A percentile compares a stretch with the other conserved stretches of the same genome.
Evolutionary conservation across 495 filamentous ascomycete genomes (phyloP).

Genomic region (Xylaria nigripes): DNA sequence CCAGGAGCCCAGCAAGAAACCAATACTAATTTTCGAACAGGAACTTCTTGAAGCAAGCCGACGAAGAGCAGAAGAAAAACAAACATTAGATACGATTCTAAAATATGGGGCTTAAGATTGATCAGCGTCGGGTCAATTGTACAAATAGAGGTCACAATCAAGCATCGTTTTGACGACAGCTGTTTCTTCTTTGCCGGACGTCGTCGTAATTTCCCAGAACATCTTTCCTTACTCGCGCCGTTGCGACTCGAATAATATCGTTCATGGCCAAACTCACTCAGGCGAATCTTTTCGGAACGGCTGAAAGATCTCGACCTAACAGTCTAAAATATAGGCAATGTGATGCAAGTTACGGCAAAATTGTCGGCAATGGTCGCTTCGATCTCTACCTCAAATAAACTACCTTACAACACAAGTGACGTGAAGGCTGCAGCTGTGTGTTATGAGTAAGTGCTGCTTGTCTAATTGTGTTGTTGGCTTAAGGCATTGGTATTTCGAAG

Average conservation of each 20-base stretch:
- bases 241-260: conserved; percentile 21
- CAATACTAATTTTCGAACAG: conserved; percentile 39
- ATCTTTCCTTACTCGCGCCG: conserved; percentile 19
- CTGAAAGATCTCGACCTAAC: conserved; percentile 22
- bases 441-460: conserved; percentile 4
- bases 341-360: conserved; percentile 14
- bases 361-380: conserved; percentile 23
- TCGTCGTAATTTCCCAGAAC: conserved; percentile 29
- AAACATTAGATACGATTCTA: conserved; percentile 44
- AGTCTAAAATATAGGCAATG: conserved; percentile 20
- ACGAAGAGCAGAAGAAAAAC: conserved; percentile 59
- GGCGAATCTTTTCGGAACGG: conserved; percentile 24
- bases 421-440: conserved; percentile 2
- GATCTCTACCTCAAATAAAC: conserved; percentile 14
- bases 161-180: conserved; percentile 9
- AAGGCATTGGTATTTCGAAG: background rate
- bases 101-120: conserved; percentile 10
- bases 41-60: conserved; percentile 70
- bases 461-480: background rate
- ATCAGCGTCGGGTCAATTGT: conserved; percentile 20
- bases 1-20: conserved; percentile 6
- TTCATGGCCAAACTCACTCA: conserved; percentile 29
- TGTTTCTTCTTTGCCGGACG: background rate
- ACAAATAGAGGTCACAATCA: conserved; percentile 22
- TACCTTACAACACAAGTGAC: conserved; percentile 20